Evolutionary conservation across 2,329 filamentous ascomycete species (phyloP), one percentile per base, ranked within the genome.

Genomic region (Pseudogymnoascus sp.): DNA sequence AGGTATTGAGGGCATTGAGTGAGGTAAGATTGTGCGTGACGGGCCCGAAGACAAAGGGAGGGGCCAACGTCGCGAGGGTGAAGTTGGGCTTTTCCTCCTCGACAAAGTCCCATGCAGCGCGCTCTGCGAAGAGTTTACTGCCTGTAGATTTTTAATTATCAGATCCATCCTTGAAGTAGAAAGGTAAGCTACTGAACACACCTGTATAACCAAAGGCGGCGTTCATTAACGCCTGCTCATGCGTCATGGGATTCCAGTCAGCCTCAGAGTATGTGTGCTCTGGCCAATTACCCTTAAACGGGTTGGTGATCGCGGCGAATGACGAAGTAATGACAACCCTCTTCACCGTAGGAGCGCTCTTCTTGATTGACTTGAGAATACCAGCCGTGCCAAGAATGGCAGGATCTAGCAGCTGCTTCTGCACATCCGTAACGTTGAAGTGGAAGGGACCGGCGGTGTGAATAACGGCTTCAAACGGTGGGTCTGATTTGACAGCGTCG

Each of bases 1-100:
- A 89, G 1, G 87, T 89, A 76, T 91, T 92, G 66, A 91, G 77
- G 4, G 75, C 76, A n/a, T 84, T 81, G 1, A 89, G 78, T 26
- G 77, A 81, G 65, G 84, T 79, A 2, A 90, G 78, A 65, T 84
- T 84, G 68, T 86, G 81, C 43, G 19, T 16, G 2, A 87, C 74
- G 0, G 86, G 85, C 0, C 86, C 86, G 62, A 87, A 81, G 0
- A 85, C 82, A 65, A 82, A 78, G 0, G 85, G 84, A 64, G 83
- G 82, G 69, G 83, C 84, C 67, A 89, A 83, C 5, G 82, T 83
- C 8, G 82, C 77, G 41, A 89, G 71, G 59, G 82, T 79, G 69
- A 89, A 89, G 62, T 75, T 76, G 0, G 84, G 82, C 14, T 67
- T 66, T 67, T 82, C 77, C 26, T 79, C 76, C 24, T 80, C 75